Conservation (phyloP, 2,329 filamentous ascomycete genomes). For the Cytospora piceicola region DNA sequence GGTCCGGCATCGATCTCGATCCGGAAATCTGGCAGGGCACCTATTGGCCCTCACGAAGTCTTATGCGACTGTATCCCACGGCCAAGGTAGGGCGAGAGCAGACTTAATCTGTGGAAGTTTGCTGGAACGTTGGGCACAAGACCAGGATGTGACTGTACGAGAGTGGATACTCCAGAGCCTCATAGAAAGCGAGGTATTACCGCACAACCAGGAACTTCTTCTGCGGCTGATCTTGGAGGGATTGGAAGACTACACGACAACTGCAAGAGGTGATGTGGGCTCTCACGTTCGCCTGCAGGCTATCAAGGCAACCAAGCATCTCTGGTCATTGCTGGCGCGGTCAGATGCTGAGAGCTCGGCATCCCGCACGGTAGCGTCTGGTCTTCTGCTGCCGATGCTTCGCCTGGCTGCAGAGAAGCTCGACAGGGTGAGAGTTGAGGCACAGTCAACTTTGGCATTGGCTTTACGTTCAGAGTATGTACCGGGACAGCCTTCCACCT, state of each 20-base stretch:
- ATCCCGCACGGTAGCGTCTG: conserved; percentile 38
- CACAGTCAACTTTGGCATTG: conserved; percentile 57
- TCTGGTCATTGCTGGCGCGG: conserved; percentile 51
- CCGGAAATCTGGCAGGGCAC: conserved; percentile 52
- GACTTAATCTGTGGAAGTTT: conserved; percentile 49
- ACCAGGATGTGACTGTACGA: conserved; percentile 55
- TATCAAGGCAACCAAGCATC: conserved; percentile 71
- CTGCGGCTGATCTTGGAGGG: conserved; percentile 56
- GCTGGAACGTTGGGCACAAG: conserved; percentile 55
- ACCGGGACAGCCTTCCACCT: no score
- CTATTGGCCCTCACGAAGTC: conserved; percentile 58
- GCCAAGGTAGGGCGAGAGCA: conserved; percentile 27
- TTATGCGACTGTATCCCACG: conserved; percentile 45
- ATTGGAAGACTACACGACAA: conserved; percentile 89
- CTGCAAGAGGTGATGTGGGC: conserved; percentile 85
- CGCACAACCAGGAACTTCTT: conserved; percentile 46
- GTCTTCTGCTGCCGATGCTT: conserved; percentile 56
- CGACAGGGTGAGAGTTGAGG: conserved; percentile 77
- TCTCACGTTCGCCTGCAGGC: conserved; percentile 83
- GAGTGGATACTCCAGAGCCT: conserved; percentile 61
- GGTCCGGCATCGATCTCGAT: conserved; percentile 42
- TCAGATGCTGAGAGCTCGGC: neutral
- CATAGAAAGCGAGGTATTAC: conserved; percentile 50
- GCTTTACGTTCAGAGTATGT: conserved; percentile 52
- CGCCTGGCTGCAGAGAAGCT: conserved; percentile 86